phyloP scores from a whole-genome alignment of 1,139 yeast genomes.

The Pichia sp. region DNA sequence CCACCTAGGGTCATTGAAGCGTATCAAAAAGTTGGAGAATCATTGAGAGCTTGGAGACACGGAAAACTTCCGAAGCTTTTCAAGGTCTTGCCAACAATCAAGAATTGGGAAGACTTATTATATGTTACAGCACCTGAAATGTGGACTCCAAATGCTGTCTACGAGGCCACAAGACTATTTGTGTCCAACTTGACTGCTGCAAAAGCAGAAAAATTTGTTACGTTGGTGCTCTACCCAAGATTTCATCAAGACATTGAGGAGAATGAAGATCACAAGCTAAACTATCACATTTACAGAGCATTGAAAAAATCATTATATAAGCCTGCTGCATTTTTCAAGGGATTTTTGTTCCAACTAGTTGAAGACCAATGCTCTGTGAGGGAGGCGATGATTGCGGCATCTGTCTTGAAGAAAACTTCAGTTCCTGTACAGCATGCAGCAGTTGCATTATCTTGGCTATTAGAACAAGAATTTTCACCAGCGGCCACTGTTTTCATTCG shows the following conservation, averaged over 20 bases:
- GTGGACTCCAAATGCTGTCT: constrained; percentile 97
- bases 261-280: constrained; percentile 62
- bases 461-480: constrained; percentile 82
- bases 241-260: constrained; percentile 81
- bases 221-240: constrained; percentile 70
- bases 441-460: constrained; percentile 81
- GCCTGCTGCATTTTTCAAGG: constrained; percentile 97
- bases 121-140: constrained; percentile 86
- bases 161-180: constrained; percentile 90
- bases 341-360: constrained; percentile 85
- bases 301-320: constrained; percentile 89
- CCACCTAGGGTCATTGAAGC: constrained; percentile 97
- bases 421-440: constrained; percentile 95
- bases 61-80: constrained; percentile 94
- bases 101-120: constrained; percentile 92
- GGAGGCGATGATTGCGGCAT: constrained; percentile 94
- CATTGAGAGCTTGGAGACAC: constrained; percentile 86
- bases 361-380: constrained; percentile 81
- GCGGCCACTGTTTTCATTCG: constrained; percentile 88
- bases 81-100: constrained; percentile 87
- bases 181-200: constrained; percentile 84
- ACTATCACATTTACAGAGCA: constrained; percentile 89
- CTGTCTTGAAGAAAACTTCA: constrained; percentile 82
- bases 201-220: constrained; percentile 84
- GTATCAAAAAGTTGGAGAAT: constrained; percentile 84